These are phyloP conservation scores for Thyridium curvatum DNA, from an alignment of 2,329 filamentous ascomycete species.

Conservation along the genomic window DNA sequence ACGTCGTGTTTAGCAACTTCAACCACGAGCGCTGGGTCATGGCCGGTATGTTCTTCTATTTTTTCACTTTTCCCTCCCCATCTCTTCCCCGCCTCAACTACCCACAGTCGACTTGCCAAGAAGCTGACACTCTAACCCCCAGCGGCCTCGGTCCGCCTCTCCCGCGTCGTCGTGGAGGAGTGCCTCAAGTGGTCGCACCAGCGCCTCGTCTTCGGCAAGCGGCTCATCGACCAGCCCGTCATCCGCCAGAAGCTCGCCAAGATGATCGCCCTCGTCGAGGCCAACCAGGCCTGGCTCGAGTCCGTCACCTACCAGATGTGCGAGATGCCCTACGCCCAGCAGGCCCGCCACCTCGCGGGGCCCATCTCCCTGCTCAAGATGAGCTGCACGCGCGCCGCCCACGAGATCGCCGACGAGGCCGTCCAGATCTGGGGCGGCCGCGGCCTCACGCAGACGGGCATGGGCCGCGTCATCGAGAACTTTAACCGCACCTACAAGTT, in stretches of 20 bases:
- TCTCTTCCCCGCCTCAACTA: slow-evolving; percentile 10
- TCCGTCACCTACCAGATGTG: slow-evolving; percentile 83
- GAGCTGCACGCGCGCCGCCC: slow-evolving; percentile 67
- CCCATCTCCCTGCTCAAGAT: slow-evolving; percentile 81
- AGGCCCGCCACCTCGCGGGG: slow-evolving; percentile 68
- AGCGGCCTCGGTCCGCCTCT: slow-evolving; percentile 56
- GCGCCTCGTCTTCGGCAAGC: slow-evolving; percentile 76
- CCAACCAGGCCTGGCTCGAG: slow-evolving; percentile 83
- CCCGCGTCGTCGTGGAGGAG: slow-evolving; percentile 69
- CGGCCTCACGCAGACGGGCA: slow-evolving; percentile 72
- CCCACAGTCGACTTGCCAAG: neutral
- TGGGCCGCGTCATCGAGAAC: slow-evolving; percentile 78
- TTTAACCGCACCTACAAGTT: slow-evolving; percentile 84
- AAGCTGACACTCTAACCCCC: slow-evolving; percentile 17
- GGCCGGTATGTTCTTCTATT: slow-evolving; percentile 41
- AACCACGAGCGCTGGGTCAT: slow-evolving; percentile 83
- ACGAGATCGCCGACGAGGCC: slow-evolving; percentile 78
- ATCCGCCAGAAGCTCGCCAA: slow-evolving; percentile 82
- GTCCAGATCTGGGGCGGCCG: slow-evolving; percentile 84
- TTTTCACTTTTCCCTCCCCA: neutral
- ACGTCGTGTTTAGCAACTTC: slow-evolving; percentile 80
- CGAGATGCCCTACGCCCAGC: slow-evolving; percentile 73
- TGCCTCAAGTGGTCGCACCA: slow-evolving; percentile 87
- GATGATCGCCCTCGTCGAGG: slow-evolving; percentile 77
- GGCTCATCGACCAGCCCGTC: slow-evolving; percentile 74